Evolutionary conservation across 805 yeast species (phyloP).

Genomic region (Saccharomycopsis oosterbeekiorum): DNA sequence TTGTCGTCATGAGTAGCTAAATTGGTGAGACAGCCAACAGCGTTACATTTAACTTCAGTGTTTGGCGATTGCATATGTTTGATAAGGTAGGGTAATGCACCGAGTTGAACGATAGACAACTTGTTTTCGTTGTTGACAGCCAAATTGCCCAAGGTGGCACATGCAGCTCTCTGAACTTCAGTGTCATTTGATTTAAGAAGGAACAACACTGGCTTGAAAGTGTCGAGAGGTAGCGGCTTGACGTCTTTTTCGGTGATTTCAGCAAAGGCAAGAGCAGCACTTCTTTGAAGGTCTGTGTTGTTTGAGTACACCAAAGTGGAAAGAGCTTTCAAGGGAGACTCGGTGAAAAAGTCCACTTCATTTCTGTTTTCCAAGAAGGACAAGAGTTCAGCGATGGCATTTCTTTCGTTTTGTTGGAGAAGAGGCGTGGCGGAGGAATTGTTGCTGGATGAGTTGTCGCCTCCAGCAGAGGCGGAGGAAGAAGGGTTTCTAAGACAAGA

Average conservation of each 20-base stretch:
- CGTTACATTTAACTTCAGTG: constrained; percentile 97
- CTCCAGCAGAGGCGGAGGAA: background rate
- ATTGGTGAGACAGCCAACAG: constrained; percentile 97
- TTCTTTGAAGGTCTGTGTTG: constrained; percentile 86
- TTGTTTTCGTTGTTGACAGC: constrained; percentile 97
- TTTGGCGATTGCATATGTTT: constrained; percentile 96
- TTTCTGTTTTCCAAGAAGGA: constrained; percentile 83
- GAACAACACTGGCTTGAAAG: constrained; percentile 85
- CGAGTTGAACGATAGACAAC: constrained; percentile 91
- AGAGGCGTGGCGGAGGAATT: constrained; percentile 34
- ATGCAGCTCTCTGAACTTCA: constrained; percentile 96
- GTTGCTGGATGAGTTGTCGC: background rate
- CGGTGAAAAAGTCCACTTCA: constrained; percentile 87
- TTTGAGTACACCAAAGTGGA: constrained; percentile 92
- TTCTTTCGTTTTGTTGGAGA: constrained; percentile 91
- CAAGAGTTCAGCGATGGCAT: constrained; percentile 83
- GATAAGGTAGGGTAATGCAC: constrained; percentile 91
- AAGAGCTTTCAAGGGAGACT: constrained; percentile 72
- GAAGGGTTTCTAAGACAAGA: background rate
- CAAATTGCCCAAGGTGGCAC: constrained; percentile 96
- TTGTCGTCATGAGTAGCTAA: constrained; percentile 97
- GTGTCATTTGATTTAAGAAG: constrained; percentile 79
- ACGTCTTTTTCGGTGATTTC: constrained; percentile 97
- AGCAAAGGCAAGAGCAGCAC: constrained; percentile 97
- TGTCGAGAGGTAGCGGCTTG: constrained; percentile 81